Evolutionary conservation across 805 yeast genomes (phyloP), one percentile per base, ranked within the genome.

Genomic region (Novakomyces olei): DNA sequence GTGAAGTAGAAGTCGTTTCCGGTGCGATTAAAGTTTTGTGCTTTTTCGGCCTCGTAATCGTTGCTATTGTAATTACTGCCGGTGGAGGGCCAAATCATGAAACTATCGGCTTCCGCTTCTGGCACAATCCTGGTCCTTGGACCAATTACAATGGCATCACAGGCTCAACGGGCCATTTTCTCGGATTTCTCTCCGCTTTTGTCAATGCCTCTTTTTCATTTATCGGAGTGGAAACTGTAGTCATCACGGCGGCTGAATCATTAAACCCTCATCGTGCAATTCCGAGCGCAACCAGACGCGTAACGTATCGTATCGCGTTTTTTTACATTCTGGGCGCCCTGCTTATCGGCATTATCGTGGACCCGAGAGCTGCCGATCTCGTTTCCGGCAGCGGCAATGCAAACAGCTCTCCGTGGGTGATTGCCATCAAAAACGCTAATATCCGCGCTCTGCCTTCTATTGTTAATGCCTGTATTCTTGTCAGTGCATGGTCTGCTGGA

Each of bases 201-300:
- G 73, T 74, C 32, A 68, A 75, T 25, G 80, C 85, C 10, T 79
- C 83, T 0, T 77, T 74, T 49, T 64, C 79, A 7, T 77, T 69
- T 46, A 67, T 75, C 26, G 85, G 85, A 37, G 65, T 78, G 12
- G 88, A 76, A 51, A 57, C 76, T 42, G 65, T 67, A 26, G 78
- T 80, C 32, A 58, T 76, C 26, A 75, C 81, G 7, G 76, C 83
- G 20, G 83, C 83, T 5, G 91, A 77, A 50, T 61, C 79, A 16
- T 63, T 53, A 23, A 66, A 74, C 49, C 85, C 88, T 29, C 58
- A 73, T 42, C 59, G 58, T 35, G 53, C 75, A 2, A 61, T 75
- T 35, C 88, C 85, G 24, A 61, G 63, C 32, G 83, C 85, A 27
- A 67, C 73, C 37, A 76, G 75, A 51, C 83, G 77, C 54, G 79